Evolutionary conservation across 192 early-diverging fungal species (phyloP).

Genomic region (Coemansia sp.): DNA sequence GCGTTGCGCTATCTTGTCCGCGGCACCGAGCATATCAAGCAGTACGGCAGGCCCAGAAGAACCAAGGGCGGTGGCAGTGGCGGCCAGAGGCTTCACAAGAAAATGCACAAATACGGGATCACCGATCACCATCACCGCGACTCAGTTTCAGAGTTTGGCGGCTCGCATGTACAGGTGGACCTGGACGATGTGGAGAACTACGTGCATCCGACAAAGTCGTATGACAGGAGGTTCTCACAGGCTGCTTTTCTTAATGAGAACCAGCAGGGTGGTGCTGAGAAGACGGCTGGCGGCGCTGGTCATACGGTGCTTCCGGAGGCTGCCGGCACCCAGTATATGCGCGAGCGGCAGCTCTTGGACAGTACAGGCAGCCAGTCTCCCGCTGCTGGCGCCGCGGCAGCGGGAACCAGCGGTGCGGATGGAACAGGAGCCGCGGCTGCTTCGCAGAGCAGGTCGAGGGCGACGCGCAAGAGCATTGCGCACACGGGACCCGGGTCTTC

Average conservation of each 20-base stretch:
- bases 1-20: constrained; percentile 46
- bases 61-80: not conserved
- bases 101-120: constrained; percentile 24
- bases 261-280: constrained; percentile 21
- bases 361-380: not conserved
- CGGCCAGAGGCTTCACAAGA: constrained; percentile 20
- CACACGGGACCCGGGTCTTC: not conserved
- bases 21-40: constrained; percentile 53
- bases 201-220: constrained; percentile 34
- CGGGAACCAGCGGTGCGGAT: not conserved
- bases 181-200: constrained; percentile 52
- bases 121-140: constrained; percentile 27
- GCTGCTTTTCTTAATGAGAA: constrained; percentile 32
- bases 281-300: not conserved
- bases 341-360: constrained; percentile 13
- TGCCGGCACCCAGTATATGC: constrained; percentile 40
- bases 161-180: constrained; percentile 30
- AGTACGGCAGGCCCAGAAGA: constrained; percentile 20
- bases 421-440: not conserved
- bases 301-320: constrained; percentile 35
- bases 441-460: not conserved
- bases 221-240: constrained; percentile 2
- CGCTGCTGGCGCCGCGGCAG: not conserved
- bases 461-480: not conserved
- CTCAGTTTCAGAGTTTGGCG: constrained; percentile 47